Evolutionary conservation across 1,139 yeast genomes (phyloP).

Genomic region (Suzukiozyma palmioleophila): DNA sequence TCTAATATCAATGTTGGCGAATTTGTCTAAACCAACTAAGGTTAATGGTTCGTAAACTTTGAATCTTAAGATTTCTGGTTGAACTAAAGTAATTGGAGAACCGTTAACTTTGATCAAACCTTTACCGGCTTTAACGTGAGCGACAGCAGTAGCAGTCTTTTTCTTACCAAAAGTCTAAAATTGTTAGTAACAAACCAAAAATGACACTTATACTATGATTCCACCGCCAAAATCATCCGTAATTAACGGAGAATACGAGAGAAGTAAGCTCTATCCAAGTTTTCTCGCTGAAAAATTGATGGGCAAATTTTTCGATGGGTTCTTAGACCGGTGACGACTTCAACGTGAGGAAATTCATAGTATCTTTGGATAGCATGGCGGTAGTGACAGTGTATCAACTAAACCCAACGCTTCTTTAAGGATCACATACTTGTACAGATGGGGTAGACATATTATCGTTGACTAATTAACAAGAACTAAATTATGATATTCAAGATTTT

Average conservation of each 20-base stretch:
- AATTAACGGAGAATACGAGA: too few species aligned
- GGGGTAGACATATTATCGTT: conserved; percentile 48
- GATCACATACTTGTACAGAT: conserved; percentile 63
- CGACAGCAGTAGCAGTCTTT: conserved; percentile 99
- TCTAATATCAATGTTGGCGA: conserved; percentile 97
- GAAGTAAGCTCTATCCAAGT: background rate
- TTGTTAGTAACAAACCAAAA: conserved; percentile 26
- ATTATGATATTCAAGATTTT: conserved; percentile 1
- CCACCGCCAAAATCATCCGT: too few species aligned
- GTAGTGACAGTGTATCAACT: too few species aligned
- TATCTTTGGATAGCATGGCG: too few species aligned
- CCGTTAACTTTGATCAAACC: conserved; percentile 99
- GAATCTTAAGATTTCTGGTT: conserved; percentile 99
- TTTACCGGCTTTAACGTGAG: conserved; percentile 99
- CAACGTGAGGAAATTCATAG: too few species aligned
- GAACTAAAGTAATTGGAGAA: conserved; percentile 97
- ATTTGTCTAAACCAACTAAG: conserved; percentile 97
- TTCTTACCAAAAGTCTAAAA: conserved; percentile 96
- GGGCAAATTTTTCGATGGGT: too few species aligned
- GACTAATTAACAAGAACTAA: conserved; percentile 6
- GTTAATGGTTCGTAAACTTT: conserved; percentile 99
- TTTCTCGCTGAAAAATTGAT: too few species aligned
- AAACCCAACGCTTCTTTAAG: background rate
- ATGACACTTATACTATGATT: too few species aligned
- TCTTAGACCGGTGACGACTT: too few species aligned